A percentile compares a stretch with the other conserved stretches of the same genome.
phyloP scores from a whole-genome alignment of 75 land plant species.

The Cunninghamia lanceolata region DNA sequence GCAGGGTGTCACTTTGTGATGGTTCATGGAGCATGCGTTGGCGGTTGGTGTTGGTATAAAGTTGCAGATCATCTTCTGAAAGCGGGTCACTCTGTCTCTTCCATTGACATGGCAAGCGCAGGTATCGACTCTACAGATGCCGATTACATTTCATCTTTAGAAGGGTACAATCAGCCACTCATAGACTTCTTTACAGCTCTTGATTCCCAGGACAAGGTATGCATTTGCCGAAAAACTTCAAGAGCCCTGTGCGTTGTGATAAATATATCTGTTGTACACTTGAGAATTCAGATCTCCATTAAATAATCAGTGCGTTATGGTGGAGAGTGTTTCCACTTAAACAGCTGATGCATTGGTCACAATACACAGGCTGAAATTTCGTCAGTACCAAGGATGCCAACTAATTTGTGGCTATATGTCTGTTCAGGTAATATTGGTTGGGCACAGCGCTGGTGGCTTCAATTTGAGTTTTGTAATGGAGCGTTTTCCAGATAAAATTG shows the following conservation, averaged over 20 bases:
- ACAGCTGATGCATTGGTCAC: too few relatives aligned
- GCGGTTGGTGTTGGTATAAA: conserved; percentile 62
- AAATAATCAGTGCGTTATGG: too few relatives aligned
- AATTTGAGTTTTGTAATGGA: conserved; percentile 49
- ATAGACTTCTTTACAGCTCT: conserved; percentile 27
- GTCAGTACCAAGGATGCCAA: too few relatives aligned
- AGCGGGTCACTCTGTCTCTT: conserved; percentile 27
- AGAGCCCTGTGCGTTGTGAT: too few relatives aligned
- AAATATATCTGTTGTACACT: too few relatives aligned
- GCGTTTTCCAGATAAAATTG: conserved; percentile 44
- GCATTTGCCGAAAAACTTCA: background rate
- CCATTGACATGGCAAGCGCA: conserved; percentile 42
- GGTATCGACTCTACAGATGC: conserved; percentile 31
- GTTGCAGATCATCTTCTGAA: conserved; percentile 22
- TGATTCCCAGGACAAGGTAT: conserved; percentile 16
- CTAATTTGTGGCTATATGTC: too few relatives aligned
- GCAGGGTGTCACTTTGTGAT: conserved; percentile 19
- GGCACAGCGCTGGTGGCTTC: conserved; percentile 64
- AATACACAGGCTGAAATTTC: too few relatives aligned
- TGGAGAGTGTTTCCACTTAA: too few relatives aligned
- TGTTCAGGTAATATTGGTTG: conserved; percentile 50
- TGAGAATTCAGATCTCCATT: too few relatives aligned
- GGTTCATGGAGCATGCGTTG: conserved; percentile 39
- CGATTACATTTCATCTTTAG: conserved; percentile 22
- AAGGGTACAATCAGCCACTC: conserved; percentile 38